Conservation (phyloP, 2,329 filamentous ascomycete genomes). For the Exophiala alcalophila region DNA sequence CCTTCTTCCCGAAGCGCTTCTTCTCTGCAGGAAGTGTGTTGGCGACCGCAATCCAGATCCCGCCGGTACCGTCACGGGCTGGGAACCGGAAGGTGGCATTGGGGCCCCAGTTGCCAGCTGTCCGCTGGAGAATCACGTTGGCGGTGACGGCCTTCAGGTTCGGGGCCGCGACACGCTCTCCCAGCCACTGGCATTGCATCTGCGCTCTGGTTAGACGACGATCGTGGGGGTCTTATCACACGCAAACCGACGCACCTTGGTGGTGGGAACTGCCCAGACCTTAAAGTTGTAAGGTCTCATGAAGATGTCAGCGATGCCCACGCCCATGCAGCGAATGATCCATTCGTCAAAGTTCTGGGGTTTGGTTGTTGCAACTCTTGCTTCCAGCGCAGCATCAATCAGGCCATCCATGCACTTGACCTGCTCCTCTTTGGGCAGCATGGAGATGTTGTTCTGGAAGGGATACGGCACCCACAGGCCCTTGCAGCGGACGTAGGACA, state of each 20-base stretch:
- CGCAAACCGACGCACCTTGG: slow-evolving; percentile 64
- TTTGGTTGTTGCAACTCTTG: slow-evolving; percentile 82
- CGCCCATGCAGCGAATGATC: slow-evolving; percentile 89
- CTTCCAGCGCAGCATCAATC: slow-evolving; percentile 88
- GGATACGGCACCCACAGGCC: slow-evolving; percentile 95
- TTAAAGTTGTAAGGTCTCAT: slow-evolving; percentile 99
- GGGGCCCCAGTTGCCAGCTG: slow-evolving; percentile 94
- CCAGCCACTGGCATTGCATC: slow-evolving; percentile 99
- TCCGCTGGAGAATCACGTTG: slow-evolving; percentile 95
- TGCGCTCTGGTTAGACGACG: slow-evolving; percentile 38
- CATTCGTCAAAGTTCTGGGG: slow-evolving; percentile 97
- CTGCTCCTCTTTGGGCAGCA: slow-evolving; percentile 96
- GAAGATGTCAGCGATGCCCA: slow-evolving; percentile 88
- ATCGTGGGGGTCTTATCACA: not conserved
- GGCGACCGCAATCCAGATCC: slow-evolving; percentile 97
- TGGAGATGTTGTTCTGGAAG: slow-evolving; percentile 99
- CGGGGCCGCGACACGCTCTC: slow-evolving; percentile 95
- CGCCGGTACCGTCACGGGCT: slow-evolving; percentile 89
- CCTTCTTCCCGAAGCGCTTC: slow-evolving; percentile 81
- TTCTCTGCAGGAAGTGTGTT: slow-evolving; percentile 90
- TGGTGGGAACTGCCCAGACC: slow-evolving; percentile 98
- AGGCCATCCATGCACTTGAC: slow-evolving; percentile 90
- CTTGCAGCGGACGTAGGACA: slow-evolving; percentile 99
- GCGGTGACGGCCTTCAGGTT: slow-evolving; percentile 90
- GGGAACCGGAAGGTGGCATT: slow-evolving; percentile 99